These are phyloP conservation scores for Wickerhamiella sergipiensis DNA, from an alignment of 805 yeast species.

Conservation along the genomic window DNA sequence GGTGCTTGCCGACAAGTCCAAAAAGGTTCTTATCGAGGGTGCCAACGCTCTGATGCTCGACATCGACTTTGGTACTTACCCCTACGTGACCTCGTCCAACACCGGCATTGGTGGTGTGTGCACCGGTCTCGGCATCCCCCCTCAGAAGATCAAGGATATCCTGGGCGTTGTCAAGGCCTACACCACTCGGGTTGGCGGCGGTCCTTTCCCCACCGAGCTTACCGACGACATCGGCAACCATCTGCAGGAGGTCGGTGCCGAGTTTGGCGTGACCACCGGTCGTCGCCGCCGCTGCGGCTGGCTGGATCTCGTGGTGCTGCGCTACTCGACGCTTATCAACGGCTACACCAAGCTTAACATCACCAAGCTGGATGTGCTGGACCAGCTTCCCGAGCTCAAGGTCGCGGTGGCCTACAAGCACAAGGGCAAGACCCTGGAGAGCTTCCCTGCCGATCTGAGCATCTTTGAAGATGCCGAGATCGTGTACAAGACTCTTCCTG, in stretches of 20 bases:
- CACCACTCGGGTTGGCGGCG: conserved; percentile 98
- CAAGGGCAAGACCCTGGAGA: conserved; percentile 58
- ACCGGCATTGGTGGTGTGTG: conserved; percentile 97
- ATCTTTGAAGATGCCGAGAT: conserved; percentile 82
- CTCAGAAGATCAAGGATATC: conserved; percentile 60
- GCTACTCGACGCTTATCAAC: conserved; percentile 80
- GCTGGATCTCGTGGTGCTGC: conserved; percentile 91
- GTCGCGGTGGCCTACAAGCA: conserved; percentile 74
- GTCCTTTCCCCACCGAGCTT: conserved; percentile 98
- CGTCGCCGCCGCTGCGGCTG: conserved; percentile 99
- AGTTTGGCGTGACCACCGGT: conserved; percentile 96
- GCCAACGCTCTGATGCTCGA: conserved; percentile 98
- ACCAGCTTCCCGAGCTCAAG: conserved; percentile 74
- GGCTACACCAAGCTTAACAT: conserved; percentile 91
- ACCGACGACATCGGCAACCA: conserved; percentile 75
- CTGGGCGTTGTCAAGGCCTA: conserved; percentile 98
- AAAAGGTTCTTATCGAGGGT: conserved; percentile 89
- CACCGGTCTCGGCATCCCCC: conserved; percentile 96
- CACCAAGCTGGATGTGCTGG: conserved; percentile 91
- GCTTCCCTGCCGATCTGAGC: conserved; percentile 87
- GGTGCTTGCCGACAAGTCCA: conserved; percentile 54
- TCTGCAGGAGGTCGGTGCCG: conserved; percentile 86
- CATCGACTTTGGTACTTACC: conserved; percentile 95
- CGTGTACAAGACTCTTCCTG: conserved; percentile 80
- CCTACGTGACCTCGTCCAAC: conserved; percentile 88